These are phyloP conservation scores for Penicillium frequentans DNA, from an alignment of 2,329 filamentous ascomycete genomes.

Conservation along the genomic window DNA sequence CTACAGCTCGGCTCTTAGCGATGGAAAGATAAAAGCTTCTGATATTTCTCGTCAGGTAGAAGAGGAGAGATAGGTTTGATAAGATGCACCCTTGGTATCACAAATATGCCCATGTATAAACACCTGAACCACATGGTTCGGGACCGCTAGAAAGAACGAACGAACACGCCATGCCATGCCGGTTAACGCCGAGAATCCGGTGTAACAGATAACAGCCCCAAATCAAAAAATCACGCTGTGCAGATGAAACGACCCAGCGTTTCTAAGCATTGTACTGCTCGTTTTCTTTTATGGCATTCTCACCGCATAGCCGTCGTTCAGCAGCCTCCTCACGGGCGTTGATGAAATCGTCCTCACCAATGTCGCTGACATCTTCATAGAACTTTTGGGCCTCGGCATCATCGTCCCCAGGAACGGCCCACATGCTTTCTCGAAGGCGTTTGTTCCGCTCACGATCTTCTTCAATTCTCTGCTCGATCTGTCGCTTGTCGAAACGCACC, in stretches of 20 bases:
- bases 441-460: slow-evolving; percentile 97
- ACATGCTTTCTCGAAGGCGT: slow-evolving; percentile 84
- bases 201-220: not conserved
- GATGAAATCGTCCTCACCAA: slow-evolving; percentile 82
- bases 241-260: not conserved
- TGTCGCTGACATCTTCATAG: slow-evolving; percentile 84
- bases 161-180: not conserved
- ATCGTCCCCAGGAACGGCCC: slow-evolving; percentile 71
- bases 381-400: slow-evolving; percentile 75
- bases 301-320: slow-evolving; percentile 37
- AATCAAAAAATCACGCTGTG: not conserved
- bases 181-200: not conserved
- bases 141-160: not conserved
- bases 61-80: not conserved
- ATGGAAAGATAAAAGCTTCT: not conserved
- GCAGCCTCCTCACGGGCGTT: slow-evolving; percentile 72
- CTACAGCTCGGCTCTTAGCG: no score
- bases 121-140: not conserved
- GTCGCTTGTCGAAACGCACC: slow-evolving; percentile 71
- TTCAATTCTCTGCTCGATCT: slow-evolving; percentile 94
- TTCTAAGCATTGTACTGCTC: not conserved
- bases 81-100: slow-evolving; percentile 1
- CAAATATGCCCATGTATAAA: not conserved
- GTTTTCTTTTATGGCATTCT: not conserved
- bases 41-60: not conserved